Conservation (phyloP, 2,329 filamentous ascomycete species). For the Rutstroemia sydowiana region DNA sequence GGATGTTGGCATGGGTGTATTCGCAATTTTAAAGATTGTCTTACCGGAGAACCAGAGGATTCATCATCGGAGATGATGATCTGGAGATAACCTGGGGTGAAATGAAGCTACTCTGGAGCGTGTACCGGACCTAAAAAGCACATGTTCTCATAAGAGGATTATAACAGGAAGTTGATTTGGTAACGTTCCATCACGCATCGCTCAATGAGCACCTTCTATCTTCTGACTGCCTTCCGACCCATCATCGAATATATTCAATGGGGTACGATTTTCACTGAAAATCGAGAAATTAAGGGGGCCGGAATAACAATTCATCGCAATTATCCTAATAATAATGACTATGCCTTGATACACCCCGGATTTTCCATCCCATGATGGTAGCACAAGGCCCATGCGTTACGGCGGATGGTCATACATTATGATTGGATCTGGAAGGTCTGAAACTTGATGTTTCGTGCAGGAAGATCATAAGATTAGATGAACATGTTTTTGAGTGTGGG, state of each 20-base stretch:
- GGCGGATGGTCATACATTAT: not conserved
- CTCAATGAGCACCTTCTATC: not conserved
- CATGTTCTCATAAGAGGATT: not conserved
- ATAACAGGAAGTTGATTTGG: not conserved
- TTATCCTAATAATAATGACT: not conserved
- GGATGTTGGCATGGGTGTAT: no score
- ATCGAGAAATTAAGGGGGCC: not conserved
- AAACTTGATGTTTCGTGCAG: not conserved
- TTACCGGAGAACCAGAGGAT: not conserved
- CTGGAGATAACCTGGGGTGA: not conserved
- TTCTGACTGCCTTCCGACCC: not conserved
- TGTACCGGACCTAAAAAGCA: not conserved
- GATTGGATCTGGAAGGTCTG: not conserved
- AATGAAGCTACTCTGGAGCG: not conserved
- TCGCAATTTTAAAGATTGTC: not conserved
- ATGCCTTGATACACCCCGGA: not conserved
- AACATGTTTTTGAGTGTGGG: not conserved
- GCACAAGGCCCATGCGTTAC: not conserved
- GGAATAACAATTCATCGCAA: not conserved
- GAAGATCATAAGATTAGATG: not conserved
- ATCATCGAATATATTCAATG: not conserved
- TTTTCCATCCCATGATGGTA: not conserved
- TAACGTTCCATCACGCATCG: not conserved
- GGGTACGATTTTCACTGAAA: not conserved
- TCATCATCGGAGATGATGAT: not conserved